Percentiles rank a stretch among this genome's conserved stretches.
Conservation (phyloP, 75 land plant species). For the Ceratopteris richardii region DNA sequence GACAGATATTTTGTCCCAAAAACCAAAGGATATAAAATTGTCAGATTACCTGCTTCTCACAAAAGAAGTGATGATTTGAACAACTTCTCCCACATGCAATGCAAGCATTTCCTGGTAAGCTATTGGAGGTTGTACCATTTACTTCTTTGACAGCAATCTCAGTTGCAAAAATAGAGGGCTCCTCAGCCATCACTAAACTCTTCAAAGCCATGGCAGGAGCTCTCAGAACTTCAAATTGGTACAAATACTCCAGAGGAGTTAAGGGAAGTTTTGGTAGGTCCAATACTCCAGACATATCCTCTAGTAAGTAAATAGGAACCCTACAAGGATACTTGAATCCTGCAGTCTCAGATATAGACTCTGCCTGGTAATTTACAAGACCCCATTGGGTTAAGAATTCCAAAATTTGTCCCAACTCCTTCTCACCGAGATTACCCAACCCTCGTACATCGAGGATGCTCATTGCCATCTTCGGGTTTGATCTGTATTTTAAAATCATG, state of each 20-base stretch:
- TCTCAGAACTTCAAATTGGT: conserved; percentile 23
- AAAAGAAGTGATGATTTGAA: conserved; percentile 27
- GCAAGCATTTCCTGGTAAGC: conserved; percentile 22
- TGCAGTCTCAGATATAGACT: not conserved
- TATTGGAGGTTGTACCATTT: conserved; percentile 7
- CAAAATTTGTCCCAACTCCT: conserved; percentile 12
- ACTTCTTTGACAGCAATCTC: conserved; percentile 5
- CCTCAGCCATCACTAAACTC: not conserved
- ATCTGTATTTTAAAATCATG: conserved; percentile 24
- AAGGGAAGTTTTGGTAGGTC: not conserved
- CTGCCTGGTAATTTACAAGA: conserved; percentile 32
- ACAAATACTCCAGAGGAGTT: conserved; percentile 13
- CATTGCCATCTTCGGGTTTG: conserved; percentile 12
- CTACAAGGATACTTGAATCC: not conserved
- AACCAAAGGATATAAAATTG: too few relatives aligned
- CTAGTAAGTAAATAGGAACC: not conserved
- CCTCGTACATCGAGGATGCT: conserved; percentile 18
- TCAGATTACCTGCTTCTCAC: conserved; percentile 36
- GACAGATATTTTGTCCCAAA: too few relatives aligned
- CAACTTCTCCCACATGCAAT: conserved; percentile 22
- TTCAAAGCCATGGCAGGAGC: conserved; percentile 12
- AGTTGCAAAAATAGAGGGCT: not conserved
- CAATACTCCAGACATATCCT: not conserved
- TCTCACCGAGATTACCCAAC: conserved; percentile 11
- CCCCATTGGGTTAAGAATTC: conserved; percentile 38